Base-by-base conservation (phyloP, 139 green algal genomes). In the Ettlia oleoabundans region DNA sequence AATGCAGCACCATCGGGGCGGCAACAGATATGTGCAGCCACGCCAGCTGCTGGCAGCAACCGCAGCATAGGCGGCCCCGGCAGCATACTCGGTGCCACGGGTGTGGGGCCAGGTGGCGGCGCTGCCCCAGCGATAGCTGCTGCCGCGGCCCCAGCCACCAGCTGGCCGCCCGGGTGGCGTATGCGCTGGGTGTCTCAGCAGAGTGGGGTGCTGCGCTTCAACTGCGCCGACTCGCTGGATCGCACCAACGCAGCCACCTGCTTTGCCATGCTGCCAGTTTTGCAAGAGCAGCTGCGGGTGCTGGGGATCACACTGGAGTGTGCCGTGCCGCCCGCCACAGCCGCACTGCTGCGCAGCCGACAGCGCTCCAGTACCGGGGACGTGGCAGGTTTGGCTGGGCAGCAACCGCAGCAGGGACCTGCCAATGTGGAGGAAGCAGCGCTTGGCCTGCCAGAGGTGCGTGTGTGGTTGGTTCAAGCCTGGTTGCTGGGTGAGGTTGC, bases 181-280 rank as follows among this genome's bases (percentile, higher is more conserved):
- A 88, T 82, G 58, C 71, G 78, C 5, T 97, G 90, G 91, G 33
- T 74, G 28, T 66, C 40, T 21, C 83, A 88, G 67, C 94, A 97
- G 88, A 37, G 32, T 0, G 94, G 94, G 9, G 26, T 96, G n/a
- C 80, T 97, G 69, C 85, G 94, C 15, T 99, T 97, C 89, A 99
- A 99, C 88, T 99, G 97, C 68, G 97, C 97, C 0, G 97, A 99
- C 89, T 98, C 92, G 1, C 89, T 99, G 76, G 97, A 99, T 86
- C 88, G 97, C 42, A 99, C 97, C 55, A 99, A 99, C 82, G 94
- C 97, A 8, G 96, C 95, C 21, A 92, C 88, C 76, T 99, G 97
- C 87, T 99, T 98, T 80, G 93, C 77, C 32, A 85, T 83, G 76
- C 67, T 87, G 63, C 76, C 86, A 42, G 89, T 91, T 64, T 84